Base-by-base conservation (phyloP, 805 yeast species). In the Scheffersomyces amazonensis region DNA sequence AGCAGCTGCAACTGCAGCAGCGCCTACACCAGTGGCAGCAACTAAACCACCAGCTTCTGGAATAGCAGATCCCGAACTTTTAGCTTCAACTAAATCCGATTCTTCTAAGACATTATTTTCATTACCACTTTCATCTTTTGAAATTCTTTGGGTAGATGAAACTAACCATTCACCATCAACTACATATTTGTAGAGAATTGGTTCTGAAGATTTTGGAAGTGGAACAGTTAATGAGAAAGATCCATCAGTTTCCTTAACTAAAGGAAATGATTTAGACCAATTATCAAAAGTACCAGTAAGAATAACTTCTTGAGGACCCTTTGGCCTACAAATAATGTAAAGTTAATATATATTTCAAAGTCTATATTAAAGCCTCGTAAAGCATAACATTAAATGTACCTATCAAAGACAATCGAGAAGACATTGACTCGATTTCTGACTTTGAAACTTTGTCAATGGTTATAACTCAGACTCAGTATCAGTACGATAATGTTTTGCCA, bases 241-340 rank as follows among this genome's bases (percentile, higher is more conserved):
- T 16, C 84, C 86, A 49, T 73, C 77, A 7, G 75, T 60, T 41
- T 74, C 75, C 52, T 81, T 76, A 32, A 80, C 85, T 43, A 83
- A 62, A 15, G 79, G 81, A 37, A 79, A 60, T 2, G 79, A 57
- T 43, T 81, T 76, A 25, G 73, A 52, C 87, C 85, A 83, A 51
- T 78, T 66, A 53, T 81, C 87, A 52, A 82, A 81, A 37, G 80
- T 71, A 43, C 90, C 90, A 16, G 89, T 83, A 36, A 83, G 76
- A 47, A 77, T 67, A 41, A 83, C 90, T 40, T 69, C 74, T 38
- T 58, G 32, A 27, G 75, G 73, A 41, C 75, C 75, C 28, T 56
- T 43, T 16, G 75, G 75, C 75, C 75, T 69, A 40, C 18, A 39
- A 16, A 15, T 3, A 24, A 16, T 17, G n/a, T 16, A 31, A 16